These are phyloP conservation scores for Raffaelea deltoideospora DNA, from an alignment of 2,329 filamentous ascomycete genomes.

Conservation along the genomic window DNA sequence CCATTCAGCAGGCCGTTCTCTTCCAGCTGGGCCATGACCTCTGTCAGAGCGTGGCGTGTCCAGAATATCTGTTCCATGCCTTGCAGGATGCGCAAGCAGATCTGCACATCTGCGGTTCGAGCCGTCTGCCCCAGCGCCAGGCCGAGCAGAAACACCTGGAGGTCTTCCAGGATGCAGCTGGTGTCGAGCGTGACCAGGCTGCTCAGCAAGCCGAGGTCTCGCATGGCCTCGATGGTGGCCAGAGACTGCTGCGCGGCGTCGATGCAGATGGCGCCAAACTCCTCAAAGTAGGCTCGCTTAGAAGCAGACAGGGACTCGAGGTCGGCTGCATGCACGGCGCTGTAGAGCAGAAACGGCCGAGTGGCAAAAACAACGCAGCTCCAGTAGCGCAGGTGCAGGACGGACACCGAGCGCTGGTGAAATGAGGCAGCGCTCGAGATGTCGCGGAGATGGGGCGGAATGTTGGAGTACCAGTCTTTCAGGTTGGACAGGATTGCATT, in stretches of 20 bases:
- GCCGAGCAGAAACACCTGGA: slow-evolving; percentile 14
- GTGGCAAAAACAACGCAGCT: slow-evolving; percentile 11
- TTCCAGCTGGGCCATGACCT: slow-evolving; percentile 13
- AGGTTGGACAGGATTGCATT: slow-evolving; percentile 8
- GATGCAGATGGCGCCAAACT: slow-evolving; percentile 10
- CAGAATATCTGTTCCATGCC: slow-evolving; percentile 15
- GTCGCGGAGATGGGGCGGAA: slow-evolving; percentile 12
- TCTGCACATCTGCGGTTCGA: slow-evolving; percentile 5
- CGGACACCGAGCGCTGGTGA: slow-evolving; percentile 12
- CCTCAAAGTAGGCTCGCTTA: slow-evolving; percentile 11
- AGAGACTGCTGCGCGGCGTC: slow-evolving; percentile 11
- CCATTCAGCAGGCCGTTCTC: slow-evolving; percentile 11
- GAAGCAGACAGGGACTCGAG: slow-evolving; percentile 3
- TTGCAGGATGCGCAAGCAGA: slow-evolving; percentile 10
- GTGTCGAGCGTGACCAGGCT: slow-evolving; percentile 12
- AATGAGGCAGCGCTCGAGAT: slow-evolving; percentile 9
- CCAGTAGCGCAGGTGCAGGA: slow-evolving; percentile 14
- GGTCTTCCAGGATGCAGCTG: slow-evolving; percentile 10
- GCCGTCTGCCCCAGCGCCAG: slow-evolving; percentile 1
- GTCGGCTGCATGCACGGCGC: slow-evolving; percentile 6
- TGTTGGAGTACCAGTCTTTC: slow-evolving; percentile 9
- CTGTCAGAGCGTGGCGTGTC: slow-evolving; percentile 11
- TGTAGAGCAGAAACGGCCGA: slow-evolving; percentile 19
- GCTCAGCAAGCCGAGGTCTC: slow-evolving; percentile 9
- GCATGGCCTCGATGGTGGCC: slow-evolving; percentile 10